Percentiles rank a stretch among this genome's conserved stretches.
These are phyloP conservation scores for Aspergillus egyptiacus DNA, from an alignment of 495 filamentous ascomycete genomes.

Conservation along the genomic window DNA sequence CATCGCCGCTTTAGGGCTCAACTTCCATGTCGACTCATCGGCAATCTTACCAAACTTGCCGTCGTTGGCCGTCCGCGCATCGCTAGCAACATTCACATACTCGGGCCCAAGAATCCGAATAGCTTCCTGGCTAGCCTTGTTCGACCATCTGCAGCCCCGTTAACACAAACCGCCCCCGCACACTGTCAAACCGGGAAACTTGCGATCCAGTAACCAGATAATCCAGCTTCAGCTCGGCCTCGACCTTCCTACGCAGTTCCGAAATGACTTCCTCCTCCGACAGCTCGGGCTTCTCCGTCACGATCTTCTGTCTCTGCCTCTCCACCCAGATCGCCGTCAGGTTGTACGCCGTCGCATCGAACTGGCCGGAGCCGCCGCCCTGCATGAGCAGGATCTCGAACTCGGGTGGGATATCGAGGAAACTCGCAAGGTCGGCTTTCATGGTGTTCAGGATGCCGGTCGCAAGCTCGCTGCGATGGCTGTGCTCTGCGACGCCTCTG, in stretches of 20 bases:
- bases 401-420: conserved; percentile 67
- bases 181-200: not conserved
- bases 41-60: conserved; percentile 91
- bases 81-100: conserved; percentile 71
- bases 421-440: conserved; percentile 58
- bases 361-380: conserved; percentile 74
- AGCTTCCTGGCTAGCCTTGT: conserved; percentile 88
- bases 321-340: conserved; percentile 77
- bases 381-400: conserved; percentile 82
- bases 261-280: conserved; percentile 49
- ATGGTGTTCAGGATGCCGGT: conserved; percentile 59
- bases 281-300: conserved; percentile 32
- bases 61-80: conserved; percentile 60
- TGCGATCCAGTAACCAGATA: conserved; percentile 80
- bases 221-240: conserved; percentile 67
- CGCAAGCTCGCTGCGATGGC: conserved; percentile 77
- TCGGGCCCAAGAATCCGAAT: conserved; percentile 65
- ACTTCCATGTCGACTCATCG: conserved; percentile 65
- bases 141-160: conserved; percentile 56
- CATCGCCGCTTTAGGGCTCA: conserved; percentile 66
- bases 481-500: conserved; percentile 65
- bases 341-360: conserved; percentile 76
- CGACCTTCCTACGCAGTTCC: conserved; percentile 55
- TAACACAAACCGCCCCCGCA: not conserved
- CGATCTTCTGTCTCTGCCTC: conserved; percentile 31